Percentiles rank a stretch among this genome's conserved stretches.
Conservation (phyloP, 345 rosid species). For the Zanthoxylum bungeanum region DNA sequence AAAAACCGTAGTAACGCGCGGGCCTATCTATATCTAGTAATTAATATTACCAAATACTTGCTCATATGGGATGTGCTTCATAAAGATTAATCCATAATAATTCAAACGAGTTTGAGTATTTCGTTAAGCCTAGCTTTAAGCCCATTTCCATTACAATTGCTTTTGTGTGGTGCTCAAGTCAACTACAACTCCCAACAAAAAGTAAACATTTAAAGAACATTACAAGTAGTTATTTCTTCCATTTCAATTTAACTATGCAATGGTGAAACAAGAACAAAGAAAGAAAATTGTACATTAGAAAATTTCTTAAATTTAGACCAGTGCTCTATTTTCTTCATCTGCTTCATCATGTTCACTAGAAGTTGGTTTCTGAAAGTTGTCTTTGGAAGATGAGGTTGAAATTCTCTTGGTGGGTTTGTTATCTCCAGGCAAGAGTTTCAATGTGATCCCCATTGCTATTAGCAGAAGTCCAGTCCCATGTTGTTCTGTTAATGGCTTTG, state of each 20-base stretch:
- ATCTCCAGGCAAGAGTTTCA: constrained; percentile 49
- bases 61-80: no score
- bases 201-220: no score
- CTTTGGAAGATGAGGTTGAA: constrained; percentile 9
- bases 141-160: not conserved
- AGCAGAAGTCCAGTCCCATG: constrained; percentile 71
- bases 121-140: no score
- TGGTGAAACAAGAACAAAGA: not conserved
- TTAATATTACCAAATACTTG: no score
- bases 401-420: constrained; percentile 21
- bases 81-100: no score
- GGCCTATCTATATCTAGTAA: no score
- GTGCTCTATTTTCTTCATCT: constrained; percentile 34
- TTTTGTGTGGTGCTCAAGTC: no score
- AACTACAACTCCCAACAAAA: no score
- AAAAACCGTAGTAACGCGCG: no score
- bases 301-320: constrained; percentile 22
- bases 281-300: not conserved
- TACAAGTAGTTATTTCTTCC: not conserved
- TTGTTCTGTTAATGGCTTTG: constrained; percentile 81
- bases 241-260: not conserved
- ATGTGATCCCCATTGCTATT: constrained; percentile 70
- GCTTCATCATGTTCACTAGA: constrained; percentile 18
- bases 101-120: no score
- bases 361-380: constrained; percentile 5